Base-by-base conservation (phyloP, 306 rosid species). In the Rosa multiflora region DNA sequence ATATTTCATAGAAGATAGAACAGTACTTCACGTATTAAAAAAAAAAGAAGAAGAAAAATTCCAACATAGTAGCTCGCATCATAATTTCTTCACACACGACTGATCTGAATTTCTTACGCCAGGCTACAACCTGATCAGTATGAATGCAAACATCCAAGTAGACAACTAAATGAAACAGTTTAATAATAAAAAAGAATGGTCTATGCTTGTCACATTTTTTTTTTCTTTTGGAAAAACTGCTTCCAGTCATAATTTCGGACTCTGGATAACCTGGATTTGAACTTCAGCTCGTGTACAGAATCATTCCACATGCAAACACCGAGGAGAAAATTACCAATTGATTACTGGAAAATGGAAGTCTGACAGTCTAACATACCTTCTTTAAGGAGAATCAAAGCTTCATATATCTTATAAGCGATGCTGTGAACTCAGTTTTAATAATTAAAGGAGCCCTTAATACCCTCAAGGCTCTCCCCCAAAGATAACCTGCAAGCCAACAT, bases 401-500 rank as follows among this genome's bases (percentile, higher is more conserved):
- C 37, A n/a, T 21, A 74, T 21, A 73, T 15, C 55, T 29, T 53
- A 37, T 14, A 29, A 3, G 42, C 21, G 11, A 46, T 49, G 23
- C 7, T 39, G 63, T 47, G 68, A 3, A 8, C 37, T 20, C 42
- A 70, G 2, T 0, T 63, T 83, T 56, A 92, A 43, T 81, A 82
- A 62, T 85, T 84, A 78, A 94, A 92, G 42, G 94, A 75, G 80
- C 97, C 96, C 87, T 83, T 94, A 58, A 94, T 86, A 82, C 88
- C 97, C 82, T 88, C 94, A 18, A 94, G 78, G 85, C 89, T 94
- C 90, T 92, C 98, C 56, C 97, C 98, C 82, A 87, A 15, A 52
- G 97, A 94, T 73, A 88, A 68, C 86, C 98, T 94, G 89, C 91
- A 82, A 87, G 43, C 39, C 48, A 63, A 78, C 79, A 79, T 67